These are phyloP conservation scores for Parathielavia appendiculata DNA, from an alignment of 495 filamentous ascomycete species.

Conservation along the genomic window DNA sequence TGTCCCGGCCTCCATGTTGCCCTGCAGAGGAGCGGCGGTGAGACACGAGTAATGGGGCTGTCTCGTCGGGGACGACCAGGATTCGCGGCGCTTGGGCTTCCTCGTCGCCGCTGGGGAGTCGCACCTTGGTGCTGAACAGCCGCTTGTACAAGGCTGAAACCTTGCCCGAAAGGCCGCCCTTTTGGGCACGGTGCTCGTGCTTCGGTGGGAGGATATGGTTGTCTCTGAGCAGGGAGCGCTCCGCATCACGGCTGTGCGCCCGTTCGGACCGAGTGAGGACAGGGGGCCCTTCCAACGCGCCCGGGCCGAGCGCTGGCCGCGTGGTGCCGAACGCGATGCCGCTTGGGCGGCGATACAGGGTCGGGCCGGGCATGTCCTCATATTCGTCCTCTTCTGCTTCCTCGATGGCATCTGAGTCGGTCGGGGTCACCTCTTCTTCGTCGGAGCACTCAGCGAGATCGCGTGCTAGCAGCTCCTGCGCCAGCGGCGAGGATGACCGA, in stretches of 20 bases:
- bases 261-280: constrained; percentile 58
- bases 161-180: constrained; percentile 9
- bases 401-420: constrained; percentile 33
- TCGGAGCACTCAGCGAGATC: constrained; percentile 59
- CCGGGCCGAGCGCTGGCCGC: constrained; percentile 35
- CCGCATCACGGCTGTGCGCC: constrained; percentile 60
- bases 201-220: constrained; percentile 69
- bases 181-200: constrained; percentile 34
- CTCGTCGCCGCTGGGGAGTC: constrained; percentile 27
- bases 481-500: constrained; percentile 56
- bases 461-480: constrained; percentile 61
- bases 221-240: constrained; percentile 68
- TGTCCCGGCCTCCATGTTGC: constrained; percentile 27
- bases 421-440: constrained; percentile 45
- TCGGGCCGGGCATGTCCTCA: constrained; percentile 47
- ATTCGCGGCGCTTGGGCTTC: constrained; percentile 25
- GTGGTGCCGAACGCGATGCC: constrained; percentile 58
- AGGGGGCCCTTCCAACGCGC: constrained; percentile 31
- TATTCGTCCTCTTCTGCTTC: constrained; percentile 1
- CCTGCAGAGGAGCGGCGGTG: constrained; percentile 5
- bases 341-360: constrained; percentile 67
- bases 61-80: constrained; percentile 33
- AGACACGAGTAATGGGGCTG: constrained; percentile 35
- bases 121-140: constrained; percentile 48
- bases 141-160: constrained; percentile 34